Evolutionary conservation across 805 yeast species (phyloP).

Genomic region (Priceomyces medius): DNA sequence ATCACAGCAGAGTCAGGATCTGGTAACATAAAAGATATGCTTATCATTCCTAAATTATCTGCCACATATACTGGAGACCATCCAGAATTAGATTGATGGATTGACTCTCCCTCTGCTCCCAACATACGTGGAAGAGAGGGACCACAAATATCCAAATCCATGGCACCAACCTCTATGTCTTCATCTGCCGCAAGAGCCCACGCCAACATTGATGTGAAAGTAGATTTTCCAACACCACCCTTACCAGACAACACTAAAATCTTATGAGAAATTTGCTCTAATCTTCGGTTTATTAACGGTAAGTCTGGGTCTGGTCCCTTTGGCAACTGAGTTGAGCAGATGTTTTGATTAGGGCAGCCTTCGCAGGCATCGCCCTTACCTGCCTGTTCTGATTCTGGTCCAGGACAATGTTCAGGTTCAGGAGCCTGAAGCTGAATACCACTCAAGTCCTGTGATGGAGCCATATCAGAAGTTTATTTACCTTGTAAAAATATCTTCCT

Average conservation of each 20-base stretch:
- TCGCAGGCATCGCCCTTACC: conserved; percentile 92
- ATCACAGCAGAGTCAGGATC: conserved; percentile 90
- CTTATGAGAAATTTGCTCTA: conserved; percentile 71
- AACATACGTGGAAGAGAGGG: conserved; percentile 95
- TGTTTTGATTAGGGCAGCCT: conserved; percentile 91
- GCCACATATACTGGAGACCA: conserved; percentile 97
- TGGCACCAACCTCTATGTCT: conserved; percentile 85
- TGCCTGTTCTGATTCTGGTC: conserved; percentile 91
- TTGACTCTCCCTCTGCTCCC: conserved; percentile 82
- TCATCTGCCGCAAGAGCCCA: conserved; percentile 90
- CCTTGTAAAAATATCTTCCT: too few relatives aligned
- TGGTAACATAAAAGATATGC: conserved; percentile 93
- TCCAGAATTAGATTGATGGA: conserved; percentile 88
- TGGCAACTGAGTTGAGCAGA: conserved; percentile 79
- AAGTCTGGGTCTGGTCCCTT: conserved; percentile 96
- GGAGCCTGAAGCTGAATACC: conserved; percentile 48
- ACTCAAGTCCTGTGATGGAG: conserved; percentile 20
- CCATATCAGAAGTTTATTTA: conserved; percentile 14
- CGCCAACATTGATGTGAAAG: conserved; percentile 92
- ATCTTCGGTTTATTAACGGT: conserved; percentile 66
- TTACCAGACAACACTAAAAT: conserved; percentile 76
- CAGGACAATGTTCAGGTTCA: conserved; percentile 98
- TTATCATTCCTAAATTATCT: conserved; percentile 93
- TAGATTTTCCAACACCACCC: conserved; percentile 97
- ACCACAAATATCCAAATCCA: conserved; percentile 97